Evolutionary conservation across 257 asterid species (phyloP).

Genomic region (Solanum chilense): DNA sequence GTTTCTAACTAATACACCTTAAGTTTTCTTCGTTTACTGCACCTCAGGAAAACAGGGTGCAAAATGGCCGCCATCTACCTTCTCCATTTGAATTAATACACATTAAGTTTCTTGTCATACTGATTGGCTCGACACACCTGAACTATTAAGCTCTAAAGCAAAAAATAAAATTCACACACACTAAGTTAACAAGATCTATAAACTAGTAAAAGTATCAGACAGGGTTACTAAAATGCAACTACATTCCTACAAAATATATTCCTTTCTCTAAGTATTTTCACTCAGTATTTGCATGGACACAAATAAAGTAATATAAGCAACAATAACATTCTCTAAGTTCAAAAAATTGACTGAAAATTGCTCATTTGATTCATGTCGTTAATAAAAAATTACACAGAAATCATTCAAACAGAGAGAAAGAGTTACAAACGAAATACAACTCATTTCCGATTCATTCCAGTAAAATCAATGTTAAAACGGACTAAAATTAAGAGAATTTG

Average conservation of each 20-base stretch:
- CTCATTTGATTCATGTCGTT: not conserved
- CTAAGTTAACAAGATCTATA: not conserved
- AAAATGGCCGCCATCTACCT: not conserved
- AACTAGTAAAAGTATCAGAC: not conserved
- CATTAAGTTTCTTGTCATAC: not conserved
- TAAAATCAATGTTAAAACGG: not conserved
- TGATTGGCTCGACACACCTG: not conserved
- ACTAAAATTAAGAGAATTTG: not conserved
- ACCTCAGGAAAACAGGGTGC: not conserved
- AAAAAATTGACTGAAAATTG: not conserved
- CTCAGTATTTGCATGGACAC: not conserved
- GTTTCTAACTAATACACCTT: not conserved
- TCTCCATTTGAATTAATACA: not conserved
- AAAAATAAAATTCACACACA: not conserved
- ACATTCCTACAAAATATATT: not conserved
- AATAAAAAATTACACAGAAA: not conserved
- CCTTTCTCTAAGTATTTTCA: not conserved
- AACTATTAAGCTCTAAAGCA: not conserved
- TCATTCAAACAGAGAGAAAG: not conserved
- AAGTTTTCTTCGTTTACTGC: not conserved
- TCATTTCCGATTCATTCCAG: not conserved
- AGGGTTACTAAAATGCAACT: not conserved
- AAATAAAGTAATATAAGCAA: not conserved
- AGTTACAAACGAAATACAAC: not conserved
- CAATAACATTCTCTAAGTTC: not conserved